phyloP scores from a whole-genome alignment of 208 protist species.

The Porcisia deanei region DNA sequence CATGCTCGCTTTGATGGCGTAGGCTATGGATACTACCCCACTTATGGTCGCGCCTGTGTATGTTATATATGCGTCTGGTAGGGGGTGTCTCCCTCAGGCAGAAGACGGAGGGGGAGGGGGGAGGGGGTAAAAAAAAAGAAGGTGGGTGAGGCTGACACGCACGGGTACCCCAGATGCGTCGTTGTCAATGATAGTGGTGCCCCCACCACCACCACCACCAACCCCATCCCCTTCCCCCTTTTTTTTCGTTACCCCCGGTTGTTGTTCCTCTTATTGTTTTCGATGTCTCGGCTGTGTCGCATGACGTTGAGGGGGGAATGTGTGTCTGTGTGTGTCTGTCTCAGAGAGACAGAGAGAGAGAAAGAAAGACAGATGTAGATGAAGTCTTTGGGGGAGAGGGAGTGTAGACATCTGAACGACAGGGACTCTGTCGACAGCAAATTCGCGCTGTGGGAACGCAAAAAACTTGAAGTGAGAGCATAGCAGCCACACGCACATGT shows the following conservation, averaged over 20 bases:
- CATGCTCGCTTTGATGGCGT: no score
- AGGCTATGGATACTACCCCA: no score
- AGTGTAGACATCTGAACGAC: background rate
- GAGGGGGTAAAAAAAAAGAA: no score
- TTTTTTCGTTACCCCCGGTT: background rate
- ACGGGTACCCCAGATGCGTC: background rate
- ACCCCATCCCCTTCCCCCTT: background rate
- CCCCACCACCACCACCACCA: background rate
- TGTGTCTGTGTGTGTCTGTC: background rate
- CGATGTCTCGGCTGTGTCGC: background rate
- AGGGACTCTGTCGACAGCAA: no score
- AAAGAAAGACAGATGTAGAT: background rate
- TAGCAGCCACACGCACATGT: no score
- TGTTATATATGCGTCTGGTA: no score
- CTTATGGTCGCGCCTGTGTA: no score
- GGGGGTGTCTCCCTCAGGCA: background rate
- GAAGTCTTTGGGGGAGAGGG: background rate
- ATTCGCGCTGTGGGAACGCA: no score
- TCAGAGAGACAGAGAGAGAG: background rate
- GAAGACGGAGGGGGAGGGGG: no score
- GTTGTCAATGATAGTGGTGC: background rate
- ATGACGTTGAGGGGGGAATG: background rate
- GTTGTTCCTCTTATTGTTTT: no score
- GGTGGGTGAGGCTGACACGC: no score
- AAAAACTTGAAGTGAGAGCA: no score